These are phyloP conservation scores for Teunomyces tritomae DNA, from an alignment of 805 yeast species.

Conservation along the genomic window DNA sequence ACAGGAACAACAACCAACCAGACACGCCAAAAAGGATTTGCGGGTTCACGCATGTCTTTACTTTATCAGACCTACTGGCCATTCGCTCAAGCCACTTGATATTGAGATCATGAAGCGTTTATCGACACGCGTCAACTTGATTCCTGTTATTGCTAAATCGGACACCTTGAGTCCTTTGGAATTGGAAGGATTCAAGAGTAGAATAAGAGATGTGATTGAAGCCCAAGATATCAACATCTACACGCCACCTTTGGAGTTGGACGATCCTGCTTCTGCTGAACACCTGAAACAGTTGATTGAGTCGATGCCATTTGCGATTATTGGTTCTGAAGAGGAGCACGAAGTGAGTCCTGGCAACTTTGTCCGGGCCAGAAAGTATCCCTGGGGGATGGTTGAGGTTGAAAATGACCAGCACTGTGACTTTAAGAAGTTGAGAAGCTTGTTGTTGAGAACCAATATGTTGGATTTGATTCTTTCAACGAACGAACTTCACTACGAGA, in stretches of 20 bases:
- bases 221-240: constrained; percentile 80
- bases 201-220: constrained; percentile 79
- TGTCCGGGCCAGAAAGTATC: constrained; percentile 79
- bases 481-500: constrained; percentile 76
- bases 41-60: constrained; percentile 90
- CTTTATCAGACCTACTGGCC: constrained; percentile 90
- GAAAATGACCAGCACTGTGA: constrained; percentile 86
- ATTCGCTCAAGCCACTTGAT: constrained; percentile 82
- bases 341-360: constrained; percentile 61
- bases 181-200: constrained; percentile 62
- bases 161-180: constrained; percentile 77
- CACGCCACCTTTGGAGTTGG: constrained; percentile 78
- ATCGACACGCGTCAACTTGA: constrained; percentile 76
- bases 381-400: constrained; percentile 89
- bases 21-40: constrained; percentile 66
- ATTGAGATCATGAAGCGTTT: constrained; percentile 84
- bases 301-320: constrained; percentile 83
- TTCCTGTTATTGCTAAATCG: constrained; percentile 87
- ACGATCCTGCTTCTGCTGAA: constrained; percentile 73
- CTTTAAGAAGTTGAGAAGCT: constrained; percentile 74
- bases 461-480: constrained; percentile 79
- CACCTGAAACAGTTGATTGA: constrained; percentile 79
- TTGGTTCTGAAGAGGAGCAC: constrained; percentile 72
- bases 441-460: constrained; percentile 78
- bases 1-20: constrained; percentile 88